Percentiles rank a stretch among this genome's conserved stretches.
These are phyloP conservation scores for Tetrahymena thermophila DNA, from an alignment of 73 alveolate genomes.

Conservation along the genomic window DNA sequence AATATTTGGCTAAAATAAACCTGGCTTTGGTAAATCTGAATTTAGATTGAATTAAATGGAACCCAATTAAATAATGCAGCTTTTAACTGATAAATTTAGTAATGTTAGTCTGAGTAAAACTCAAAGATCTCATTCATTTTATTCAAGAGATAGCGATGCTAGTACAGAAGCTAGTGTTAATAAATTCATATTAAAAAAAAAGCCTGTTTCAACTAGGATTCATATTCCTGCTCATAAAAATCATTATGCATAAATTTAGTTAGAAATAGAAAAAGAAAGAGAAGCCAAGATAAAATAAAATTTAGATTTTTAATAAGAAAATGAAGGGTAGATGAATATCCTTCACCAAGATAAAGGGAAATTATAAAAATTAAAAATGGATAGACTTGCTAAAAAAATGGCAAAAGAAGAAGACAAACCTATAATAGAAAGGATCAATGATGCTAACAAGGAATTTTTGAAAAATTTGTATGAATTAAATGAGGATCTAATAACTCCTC, in stretches of 20 bases:
- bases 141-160: not conserved
- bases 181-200: not conserved
- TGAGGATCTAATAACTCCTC: not conserved
- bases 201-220: not conserved
- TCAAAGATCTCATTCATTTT: not conserved
- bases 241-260: not conserved
- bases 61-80: not conserved
- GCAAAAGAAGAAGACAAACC: not conserved
- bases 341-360: not conserved
- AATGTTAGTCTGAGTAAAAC: not conserved
- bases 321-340: not conserved
- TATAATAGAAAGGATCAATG: not conserved
- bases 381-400: not conserved
- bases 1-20: not conserved
- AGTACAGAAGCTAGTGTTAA: not conserved
- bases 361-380: not conserved
- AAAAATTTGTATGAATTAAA: not conserved
- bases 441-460: not conserved
- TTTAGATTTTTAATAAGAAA: not conserved
- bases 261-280: not conserved
- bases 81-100: not conserved
- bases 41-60: not conserved
- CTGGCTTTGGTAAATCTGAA: not conserved
- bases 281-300: not conserved
- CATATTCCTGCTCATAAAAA: not conserved